These are phyloP conservation scores for Claviceps pazoutovae DNA, from an alignment of 2,329 filamentous ascomycete genomes.

Conservation along the genomic window DNA sequence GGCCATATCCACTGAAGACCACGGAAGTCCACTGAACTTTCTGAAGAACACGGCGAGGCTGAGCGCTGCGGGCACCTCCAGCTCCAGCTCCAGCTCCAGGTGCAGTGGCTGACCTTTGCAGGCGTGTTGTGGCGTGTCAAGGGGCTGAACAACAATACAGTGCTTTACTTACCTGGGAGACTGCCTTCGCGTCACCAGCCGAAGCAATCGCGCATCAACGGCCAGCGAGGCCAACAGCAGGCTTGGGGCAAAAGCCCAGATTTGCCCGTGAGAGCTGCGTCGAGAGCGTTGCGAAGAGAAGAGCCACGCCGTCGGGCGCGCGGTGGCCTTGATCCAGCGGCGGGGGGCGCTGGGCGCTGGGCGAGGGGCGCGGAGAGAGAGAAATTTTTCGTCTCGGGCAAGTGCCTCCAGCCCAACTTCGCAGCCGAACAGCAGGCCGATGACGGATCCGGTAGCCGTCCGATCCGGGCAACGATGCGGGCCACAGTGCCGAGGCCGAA, in stretches of 20 bases:
- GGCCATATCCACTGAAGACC: not conserved
- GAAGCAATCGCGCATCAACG: constrained; percentile 2
- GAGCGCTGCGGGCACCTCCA: not conserved
- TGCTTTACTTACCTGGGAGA: not conserved
- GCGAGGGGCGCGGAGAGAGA: constrained; percentile 10
- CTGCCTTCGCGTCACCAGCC: constrained; percentile 1
- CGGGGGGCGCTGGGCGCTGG: constrained; percentile 5
- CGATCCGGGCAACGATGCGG: constrained; percentile 5
- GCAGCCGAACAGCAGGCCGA: constrained; percentile 4
- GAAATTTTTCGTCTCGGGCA: constrained; percentile 20
- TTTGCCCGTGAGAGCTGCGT: not conserved
- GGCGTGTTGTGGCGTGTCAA: not conserved
- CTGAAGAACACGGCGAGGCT: not conserved
- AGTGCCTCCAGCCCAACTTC: constrained; percentile 6
- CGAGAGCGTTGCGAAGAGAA: not conserved
- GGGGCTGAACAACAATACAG: not conserved
- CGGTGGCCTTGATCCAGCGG: constrained; percentile 9
- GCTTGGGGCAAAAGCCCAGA: not conserved
- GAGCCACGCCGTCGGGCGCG: constrained; percentile 3
- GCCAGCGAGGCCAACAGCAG: not conserved
- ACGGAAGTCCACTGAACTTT: no score
- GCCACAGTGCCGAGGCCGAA: constrained; percentile 6
- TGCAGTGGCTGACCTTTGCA: not conserved
- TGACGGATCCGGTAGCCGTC: constrained; percentile 3
- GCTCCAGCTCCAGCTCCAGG: not conserved